Evolutionary conservation across 177 flowering plant species (phyloP), one percentile per base, ranked within the genome.

Genomic region (Vitis hybrid): DNA sequence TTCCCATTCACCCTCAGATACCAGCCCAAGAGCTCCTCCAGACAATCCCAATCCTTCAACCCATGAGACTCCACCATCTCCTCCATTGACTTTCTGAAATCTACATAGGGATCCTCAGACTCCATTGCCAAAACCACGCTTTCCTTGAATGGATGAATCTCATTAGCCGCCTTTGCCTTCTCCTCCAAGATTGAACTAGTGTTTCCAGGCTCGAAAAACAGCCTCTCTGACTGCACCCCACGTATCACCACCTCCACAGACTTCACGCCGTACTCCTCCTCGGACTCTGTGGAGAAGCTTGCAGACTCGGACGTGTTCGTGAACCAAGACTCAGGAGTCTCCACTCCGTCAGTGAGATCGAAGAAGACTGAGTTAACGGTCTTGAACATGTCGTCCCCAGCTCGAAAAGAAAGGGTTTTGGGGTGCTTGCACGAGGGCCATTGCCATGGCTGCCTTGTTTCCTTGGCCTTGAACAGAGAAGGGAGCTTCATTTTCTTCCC

Each of bases 21-120:
- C 82, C 92, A 91, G 6, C 75, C 82, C 66, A 91, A 61, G 54
- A 89, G 72, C 78, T 85, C 86, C 54, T 87, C 87, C 64, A 91
- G 73, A 30, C 83, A 67, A 5, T 85, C 82, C 96, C 91, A 87
- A 40, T 89, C 89, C 62, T 75, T 85, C 62, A 86, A 17, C 52
- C 85, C 87, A 61, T 84, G 82, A 17, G 72, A 71, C 80, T 82
- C 86, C 78, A 89, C 87, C 94, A 91, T 91, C 73, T 91, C 97
- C 79, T 83, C 84, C 94, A 91, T 91, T 0, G 97, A 89, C 30
- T 63, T 67, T 70, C 81, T 77, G 82, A 91, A 91, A 70, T 91
- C 97, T 59, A 14, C 59, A 54, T 84, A 89, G 0, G 94, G 97
- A 60, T 91, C 82, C 26, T 79, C 82, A 2, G 92, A 85, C 12